A percentile compares a stretch with the other conserved stretches of the same genome.
These are phyloP conservation scores for Ceratocystis smalleyi DNA, from an alignment of 2,329 filamentous ascomycete genomes.

Conservation along the genomic window DNA sequence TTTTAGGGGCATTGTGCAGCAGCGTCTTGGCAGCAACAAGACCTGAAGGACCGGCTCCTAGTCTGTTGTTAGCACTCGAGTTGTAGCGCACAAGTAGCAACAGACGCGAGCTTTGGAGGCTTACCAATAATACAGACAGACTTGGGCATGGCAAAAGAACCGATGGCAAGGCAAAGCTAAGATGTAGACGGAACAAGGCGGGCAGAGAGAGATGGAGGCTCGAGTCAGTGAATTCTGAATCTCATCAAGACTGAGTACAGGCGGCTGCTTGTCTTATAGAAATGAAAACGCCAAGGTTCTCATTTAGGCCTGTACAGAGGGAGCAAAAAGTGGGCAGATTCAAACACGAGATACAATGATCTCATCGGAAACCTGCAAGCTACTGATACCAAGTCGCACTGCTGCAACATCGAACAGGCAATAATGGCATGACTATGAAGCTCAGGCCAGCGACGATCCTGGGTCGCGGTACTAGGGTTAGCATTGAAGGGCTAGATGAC, in stretches of 20 bases:
- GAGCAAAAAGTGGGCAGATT: not conserved
- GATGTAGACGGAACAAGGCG: not conserved
- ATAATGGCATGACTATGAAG: not conserved
- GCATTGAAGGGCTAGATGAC: too few relatives aligned
- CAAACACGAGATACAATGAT: not conserved
- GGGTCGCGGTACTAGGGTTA: not conserved
- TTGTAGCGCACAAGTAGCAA: not conserved
- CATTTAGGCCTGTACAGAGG: not conserved
- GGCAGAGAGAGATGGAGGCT: not conserved
- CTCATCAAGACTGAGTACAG: not conserved
- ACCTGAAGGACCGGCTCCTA: constrained; percentile 54
- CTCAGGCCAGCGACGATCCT: not conserved
- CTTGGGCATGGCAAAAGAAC: constrained; percentile 24
- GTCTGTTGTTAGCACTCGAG: constrained; percentile 7
- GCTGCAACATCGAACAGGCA: constrained; percentile 5
- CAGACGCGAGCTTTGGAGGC: constrained; percentile 7
- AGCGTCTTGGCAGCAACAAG: constrained; percentile 59
- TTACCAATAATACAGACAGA: constrained; percentile 30
- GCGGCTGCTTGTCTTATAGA: not conserved
- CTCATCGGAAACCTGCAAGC: not conserved
- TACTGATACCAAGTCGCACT: not conserved
- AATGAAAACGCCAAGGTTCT: not conserved
- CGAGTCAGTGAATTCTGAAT: not conserved
- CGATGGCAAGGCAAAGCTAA: not conserved
- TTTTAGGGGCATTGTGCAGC: constrained; percentile 39